These are phyloP conservation scores for Leccinum colubrinum DNA, from an alignment of 1,284 basidiomycete species.

Conservation along the genomic window DNA sequence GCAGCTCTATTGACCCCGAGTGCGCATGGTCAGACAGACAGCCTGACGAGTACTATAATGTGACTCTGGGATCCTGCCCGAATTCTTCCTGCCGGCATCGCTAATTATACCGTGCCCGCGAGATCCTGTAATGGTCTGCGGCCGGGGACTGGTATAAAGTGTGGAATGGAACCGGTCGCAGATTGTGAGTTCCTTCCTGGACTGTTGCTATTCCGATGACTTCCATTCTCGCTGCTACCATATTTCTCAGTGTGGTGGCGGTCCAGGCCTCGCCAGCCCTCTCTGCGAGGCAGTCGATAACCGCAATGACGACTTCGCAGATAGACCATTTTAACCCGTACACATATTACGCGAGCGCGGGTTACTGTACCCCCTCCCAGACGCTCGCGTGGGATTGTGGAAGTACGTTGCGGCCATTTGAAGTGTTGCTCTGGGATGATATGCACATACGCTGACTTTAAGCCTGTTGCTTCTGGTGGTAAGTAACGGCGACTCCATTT, in stretches of 20 bases:
- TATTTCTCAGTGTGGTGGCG: slow-evolving; percentile 14
- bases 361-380: slow-evolving; percentile 47
- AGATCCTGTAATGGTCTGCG: background rate
- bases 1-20: background rate
- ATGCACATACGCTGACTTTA: slow-evolving; percentile 38
- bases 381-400: slow-evolving; percentile 62
- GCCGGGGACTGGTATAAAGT: background rate
- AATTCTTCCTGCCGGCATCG: background rate
- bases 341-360: slow-evolving; percentile 55
- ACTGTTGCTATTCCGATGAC: slow-evolving; percentile 15
- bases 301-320: slow-evolving; percentile 40
- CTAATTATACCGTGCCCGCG: slow-evolving; percentile 7
- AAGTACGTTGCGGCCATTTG: slow-evolving; percentile 33
- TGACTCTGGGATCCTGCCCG: slow-evolving; percentile 7
- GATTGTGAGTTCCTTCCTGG: background rate
- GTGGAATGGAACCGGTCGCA: background rate
- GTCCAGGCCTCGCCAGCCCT: slow-evolving; percentile 27
- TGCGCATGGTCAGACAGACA: background rate
- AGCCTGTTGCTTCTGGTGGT: slow-evolving; percentile 62
- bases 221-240: slow-evolving; percentile 11
- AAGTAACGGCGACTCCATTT: slow-evolving; percentile 48
- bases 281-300: slow-evolving; percentile 36
- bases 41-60: slow-evolving; percentile 5
- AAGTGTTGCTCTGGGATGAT: background rate
- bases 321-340: slow-evolving; percentile 53